These are phyloP conservation scores for Quercus agrifolia DNA, from an alignment of 306 rosid species.

Conservation along the genomic window DNA sequence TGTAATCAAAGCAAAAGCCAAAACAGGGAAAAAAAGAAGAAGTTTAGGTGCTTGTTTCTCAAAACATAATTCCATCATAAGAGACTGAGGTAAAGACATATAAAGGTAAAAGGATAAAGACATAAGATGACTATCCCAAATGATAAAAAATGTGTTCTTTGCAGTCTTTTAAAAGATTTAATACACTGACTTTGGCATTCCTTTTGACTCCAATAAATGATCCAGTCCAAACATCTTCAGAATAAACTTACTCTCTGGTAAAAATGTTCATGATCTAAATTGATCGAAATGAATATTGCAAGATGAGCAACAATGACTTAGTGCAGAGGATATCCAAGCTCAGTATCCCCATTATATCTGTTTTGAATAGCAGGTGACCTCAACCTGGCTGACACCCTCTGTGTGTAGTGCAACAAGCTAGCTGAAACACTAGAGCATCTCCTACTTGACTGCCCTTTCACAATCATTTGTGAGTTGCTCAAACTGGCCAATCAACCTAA, in stretches of 20 bases:
- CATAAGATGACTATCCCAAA: not conserved
- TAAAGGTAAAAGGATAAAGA: not conserved
- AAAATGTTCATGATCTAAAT: no score
- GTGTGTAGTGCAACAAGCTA: no score
- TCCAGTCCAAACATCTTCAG: not conserved
- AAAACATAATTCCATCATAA: not conserved
- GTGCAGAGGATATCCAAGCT: no score
- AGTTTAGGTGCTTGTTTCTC: not conserved
- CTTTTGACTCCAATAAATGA: not conserved
- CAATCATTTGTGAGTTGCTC: no score
- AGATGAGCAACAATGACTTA: no score
- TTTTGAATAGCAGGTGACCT: no score
- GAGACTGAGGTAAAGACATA: not conserved
- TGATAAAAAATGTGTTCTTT: not conserved
- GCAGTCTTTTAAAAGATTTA: not conserved
- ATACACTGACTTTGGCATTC: not conserved
- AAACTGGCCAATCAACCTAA: no score
- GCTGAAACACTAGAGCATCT: no score
- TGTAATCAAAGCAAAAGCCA: conserved; percentile 10
- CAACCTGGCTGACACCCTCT: no score
- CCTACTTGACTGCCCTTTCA: no score
- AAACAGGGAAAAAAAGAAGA: not conserved
- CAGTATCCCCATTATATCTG: no score
- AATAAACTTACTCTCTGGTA: not conserved
- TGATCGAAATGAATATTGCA: no score